Evolutionary conservation across 352 stramenopile genomes (phyloP).

Genomic region (Globisporangium sylvaticum): DNA sequence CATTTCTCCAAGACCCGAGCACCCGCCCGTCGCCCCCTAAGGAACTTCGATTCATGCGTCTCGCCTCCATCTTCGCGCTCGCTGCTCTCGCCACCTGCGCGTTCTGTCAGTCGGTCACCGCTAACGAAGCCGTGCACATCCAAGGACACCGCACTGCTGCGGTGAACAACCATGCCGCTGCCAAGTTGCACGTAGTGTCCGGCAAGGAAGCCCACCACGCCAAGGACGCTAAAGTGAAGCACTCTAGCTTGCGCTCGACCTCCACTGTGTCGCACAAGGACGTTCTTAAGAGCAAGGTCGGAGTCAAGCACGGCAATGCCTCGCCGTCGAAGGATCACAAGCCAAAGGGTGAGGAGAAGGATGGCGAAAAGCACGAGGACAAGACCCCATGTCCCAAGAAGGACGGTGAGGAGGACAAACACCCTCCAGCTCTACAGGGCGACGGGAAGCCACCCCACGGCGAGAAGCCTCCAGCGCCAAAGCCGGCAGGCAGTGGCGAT

Average conservation of each 20-base stretch:
- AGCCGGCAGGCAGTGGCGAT: neutral
- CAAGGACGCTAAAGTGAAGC: slow-evolving; percentile 86
- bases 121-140: neutral
- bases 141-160: neutral
- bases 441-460: neutral
- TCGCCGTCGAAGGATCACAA: neutral
- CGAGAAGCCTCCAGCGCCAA: neutral
- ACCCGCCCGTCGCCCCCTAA: neutral
- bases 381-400: neutral
- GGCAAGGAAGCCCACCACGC: slow-evolving; percentile 66
- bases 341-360: neutral
- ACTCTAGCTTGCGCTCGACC: neutral
- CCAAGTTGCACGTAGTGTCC: neutral
- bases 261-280: slow-evolving; percentile 92
- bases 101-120: neutral
- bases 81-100: slow-evolving; percentile 7
- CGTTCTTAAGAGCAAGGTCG: slow-evolving; percentile 3
- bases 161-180: neutral
- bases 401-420: neutral
- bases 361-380: neutral
- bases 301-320: neutral
- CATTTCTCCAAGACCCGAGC: neutral
- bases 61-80: slow-evolving; percentile 10
- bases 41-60: slow-evolving; percentile 7
- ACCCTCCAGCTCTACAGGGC: neutral